These are phyloP conservation scores for Neurospora tetraspora DNA, from an alignment of 495 filamentous ascomycete genomes.

Conservation along the genomic window DNA sequence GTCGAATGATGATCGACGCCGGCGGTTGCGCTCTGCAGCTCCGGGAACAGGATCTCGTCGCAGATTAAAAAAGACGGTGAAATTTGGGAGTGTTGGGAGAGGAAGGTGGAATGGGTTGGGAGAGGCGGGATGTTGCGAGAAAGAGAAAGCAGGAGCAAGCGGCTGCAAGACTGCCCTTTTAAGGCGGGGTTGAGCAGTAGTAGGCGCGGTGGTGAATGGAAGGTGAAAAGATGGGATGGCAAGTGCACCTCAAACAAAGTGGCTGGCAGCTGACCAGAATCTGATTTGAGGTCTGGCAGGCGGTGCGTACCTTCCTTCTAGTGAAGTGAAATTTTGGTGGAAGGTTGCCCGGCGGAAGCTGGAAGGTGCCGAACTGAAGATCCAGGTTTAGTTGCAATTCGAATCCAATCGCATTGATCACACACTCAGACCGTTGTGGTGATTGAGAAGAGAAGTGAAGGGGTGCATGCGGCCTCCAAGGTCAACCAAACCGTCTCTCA, in stretches of 20 bases:
- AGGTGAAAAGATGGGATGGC: not conserved
- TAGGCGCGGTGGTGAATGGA: not conserved
- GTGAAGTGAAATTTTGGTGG: not conserved
- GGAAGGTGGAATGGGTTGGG: not conserved
- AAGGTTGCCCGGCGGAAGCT: not conserved
- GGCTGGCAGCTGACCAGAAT: not conserved
- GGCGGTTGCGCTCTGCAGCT: not conserved
- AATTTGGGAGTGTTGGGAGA: not conserved
- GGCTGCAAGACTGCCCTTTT: not conserved
- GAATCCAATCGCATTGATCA: not conserved
- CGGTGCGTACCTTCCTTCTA: not conserved
- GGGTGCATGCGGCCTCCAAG: not conserved
- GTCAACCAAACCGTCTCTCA: not conserved
- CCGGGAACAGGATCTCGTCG: not conserved
- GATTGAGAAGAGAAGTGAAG: not conserved
- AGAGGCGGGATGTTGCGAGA: not conserved
- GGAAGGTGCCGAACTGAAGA: not conserved
- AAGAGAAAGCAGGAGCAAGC: not conserved
- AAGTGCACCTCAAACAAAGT: not conserved
- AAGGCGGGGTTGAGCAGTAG: not conserved
- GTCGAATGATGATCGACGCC: not conserved
- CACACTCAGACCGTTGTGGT: not conserved
- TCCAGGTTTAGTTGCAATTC: not conserved
- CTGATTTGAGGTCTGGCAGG: not conserved
- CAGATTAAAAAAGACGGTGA: not conserved